phyloP scores from a whole-genome alignment of 2,329 filamentous ascomycete genomes.

The Aureobasidium sp. region DNA sequence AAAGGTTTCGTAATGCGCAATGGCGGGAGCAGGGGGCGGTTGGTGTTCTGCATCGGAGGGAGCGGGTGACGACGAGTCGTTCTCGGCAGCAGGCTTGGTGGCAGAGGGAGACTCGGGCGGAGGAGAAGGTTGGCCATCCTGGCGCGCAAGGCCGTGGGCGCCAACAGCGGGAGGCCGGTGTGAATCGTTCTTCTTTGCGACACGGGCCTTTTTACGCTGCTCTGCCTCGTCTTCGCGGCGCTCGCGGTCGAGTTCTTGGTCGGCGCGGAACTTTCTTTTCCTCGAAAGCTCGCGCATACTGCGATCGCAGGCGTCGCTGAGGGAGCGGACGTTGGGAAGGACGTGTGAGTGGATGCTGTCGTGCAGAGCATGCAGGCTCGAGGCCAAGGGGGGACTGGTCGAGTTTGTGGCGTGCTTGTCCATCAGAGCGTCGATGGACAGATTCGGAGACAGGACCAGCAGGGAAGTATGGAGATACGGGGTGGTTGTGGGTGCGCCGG shows the following conservation, averaged over 20 bases:
- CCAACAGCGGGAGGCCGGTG: constrained; percentile 51
- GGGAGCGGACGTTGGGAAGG: constrained; percentile 36
- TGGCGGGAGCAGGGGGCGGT: constrained; percentile 50
- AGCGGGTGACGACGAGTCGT: constrained; percentile 54
- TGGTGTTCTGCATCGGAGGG: constrained; percentile 50
- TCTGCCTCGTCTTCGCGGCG: constrained; percentile 42
- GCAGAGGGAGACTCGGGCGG: constrained; percentile 26
- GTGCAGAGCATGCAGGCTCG: constrained; percentile 55
- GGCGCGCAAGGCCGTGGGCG: constrained; percentile 54
- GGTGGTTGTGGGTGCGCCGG: constrained; percentile 44
- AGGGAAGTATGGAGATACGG: constrained; percentile 56
- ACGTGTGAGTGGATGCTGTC: constrained; percentile 55
- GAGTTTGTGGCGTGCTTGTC: constrained; percentile 52
- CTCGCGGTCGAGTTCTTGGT: constrained; percentile 45
- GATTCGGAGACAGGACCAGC: constrained; percentile 47
- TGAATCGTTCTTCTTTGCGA: constrained; percentile 40
- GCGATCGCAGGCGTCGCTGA: constrained; percentile 60
- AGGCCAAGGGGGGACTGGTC: constrained; percentile 47
- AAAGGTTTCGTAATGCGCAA: constrained; percentile 71
- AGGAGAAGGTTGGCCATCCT: constrained; percentile 47
- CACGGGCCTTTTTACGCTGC: constrained; percentile 57
- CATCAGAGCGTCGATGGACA: constrained; percentile 62
- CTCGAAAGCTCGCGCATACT: constrained; percentile 63
- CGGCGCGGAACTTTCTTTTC: constrained; percentile 53
- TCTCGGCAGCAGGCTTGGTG: constrained; percentile 41